These are phyloP conservation scores for Trebouxia sp. DNA, from an alignment of 139 green algal genomes.

Conservation along the genomic window DNA sequence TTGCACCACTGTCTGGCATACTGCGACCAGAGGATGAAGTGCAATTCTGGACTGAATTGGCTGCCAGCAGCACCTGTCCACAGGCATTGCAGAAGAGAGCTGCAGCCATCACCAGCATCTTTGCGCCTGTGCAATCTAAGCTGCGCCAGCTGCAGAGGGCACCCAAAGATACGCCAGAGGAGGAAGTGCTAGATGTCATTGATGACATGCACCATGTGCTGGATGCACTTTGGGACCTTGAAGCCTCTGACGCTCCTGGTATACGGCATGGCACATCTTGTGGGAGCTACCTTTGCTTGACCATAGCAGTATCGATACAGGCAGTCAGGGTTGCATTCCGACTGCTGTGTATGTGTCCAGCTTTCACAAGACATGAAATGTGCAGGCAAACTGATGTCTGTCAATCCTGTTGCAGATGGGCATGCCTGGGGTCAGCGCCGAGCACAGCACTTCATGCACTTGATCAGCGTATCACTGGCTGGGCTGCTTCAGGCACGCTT, in stretches of 20 bases:
- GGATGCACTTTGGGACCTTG: slow-evolving; percentile 40
- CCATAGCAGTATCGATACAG: background rate
- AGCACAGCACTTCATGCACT: slow-evolving; percentile 34
- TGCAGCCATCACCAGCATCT: slow-evolving; percentile 25
- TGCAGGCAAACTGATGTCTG: too few relatives aligned
- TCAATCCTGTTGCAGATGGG: background rate
- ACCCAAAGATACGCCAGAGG: slow-evolving; percentile 24
- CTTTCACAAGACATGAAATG: too few relatives aligned
- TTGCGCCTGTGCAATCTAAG: slow-evolving; percentile 1
- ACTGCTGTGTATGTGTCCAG: too few relatives aligned
- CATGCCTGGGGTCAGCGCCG: slow-evolving; percentile 36
- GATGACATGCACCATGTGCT: background rate
- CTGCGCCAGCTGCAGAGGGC: background rate
- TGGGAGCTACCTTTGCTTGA: background rate
- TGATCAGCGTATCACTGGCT: slow-evolving; percentile 16
- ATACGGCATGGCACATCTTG: too few relatives aligned
- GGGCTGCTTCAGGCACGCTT: slow-evolving; percentile 11
- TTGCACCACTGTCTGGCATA: slow-evolving; percentile 48
- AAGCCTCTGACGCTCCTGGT: slow-evolving; percentile 16
- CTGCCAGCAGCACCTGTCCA: slow-evolving; percentile 27
- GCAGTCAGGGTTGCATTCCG: too few relatives aligned
- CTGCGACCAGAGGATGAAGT: slow-evolving; percentile 61
- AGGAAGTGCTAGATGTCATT: slow-evolving; percentile 21
- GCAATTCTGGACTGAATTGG: slow-evolving; percentile 62
- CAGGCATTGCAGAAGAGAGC: slow-evolving; percentile 28